Evolutionary conservation across 768 basidiomycete species (phyloP).

Genomic region (Russula earlei): DNA sequence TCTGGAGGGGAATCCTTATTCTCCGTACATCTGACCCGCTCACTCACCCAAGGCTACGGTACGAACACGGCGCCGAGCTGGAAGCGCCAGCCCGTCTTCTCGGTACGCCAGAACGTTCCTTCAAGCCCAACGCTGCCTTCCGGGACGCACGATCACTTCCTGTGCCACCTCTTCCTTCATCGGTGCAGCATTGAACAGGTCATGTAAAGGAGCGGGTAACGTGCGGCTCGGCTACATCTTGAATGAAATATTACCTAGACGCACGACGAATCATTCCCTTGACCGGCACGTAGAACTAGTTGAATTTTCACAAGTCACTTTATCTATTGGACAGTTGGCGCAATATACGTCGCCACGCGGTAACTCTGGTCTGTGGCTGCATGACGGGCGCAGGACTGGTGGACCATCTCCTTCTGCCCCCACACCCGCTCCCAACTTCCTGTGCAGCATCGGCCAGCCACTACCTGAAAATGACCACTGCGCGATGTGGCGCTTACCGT

Average conservation of each 20-base stretch:
- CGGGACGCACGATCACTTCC: background rate
- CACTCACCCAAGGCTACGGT: background rate
- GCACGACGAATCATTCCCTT: background rate
- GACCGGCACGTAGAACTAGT: background rate
- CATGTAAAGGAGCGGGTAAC: background rate
- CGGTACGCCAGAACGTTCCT: background rate
- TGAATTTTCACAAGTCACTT: background rate
- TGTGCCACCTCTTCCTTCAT: background rate
- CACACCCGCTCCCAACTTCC: background rate
- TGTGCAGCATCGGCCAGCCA: too few species aligned
- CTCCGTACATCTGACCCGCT: background rate
- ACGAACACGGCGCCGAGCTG: constrained; percentile 4
- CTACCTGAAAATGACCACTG: too few species aligned
- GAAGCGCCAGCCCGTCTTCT: background rate
- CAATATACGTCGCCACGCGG: background rate
- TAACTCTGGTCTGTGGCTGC: background rate
- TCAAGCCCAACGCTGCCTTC: background rate
- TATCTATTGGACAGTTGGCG: background rate
- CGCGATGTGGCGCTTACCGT: too few species aligned
- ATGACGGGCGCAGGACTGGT: background rate
- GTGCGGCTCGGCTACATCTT: background rate
- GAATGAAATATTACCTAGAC: background rate
- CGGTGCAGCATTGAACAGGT: background rate
- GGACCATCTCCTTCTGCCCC: background rate
- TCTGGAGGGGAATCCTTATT: background rate